Evolutionary conservation across 768 basidiomycete genomes (phyloP).

Genomic region (Leccinum disarticulatum): DNA sequence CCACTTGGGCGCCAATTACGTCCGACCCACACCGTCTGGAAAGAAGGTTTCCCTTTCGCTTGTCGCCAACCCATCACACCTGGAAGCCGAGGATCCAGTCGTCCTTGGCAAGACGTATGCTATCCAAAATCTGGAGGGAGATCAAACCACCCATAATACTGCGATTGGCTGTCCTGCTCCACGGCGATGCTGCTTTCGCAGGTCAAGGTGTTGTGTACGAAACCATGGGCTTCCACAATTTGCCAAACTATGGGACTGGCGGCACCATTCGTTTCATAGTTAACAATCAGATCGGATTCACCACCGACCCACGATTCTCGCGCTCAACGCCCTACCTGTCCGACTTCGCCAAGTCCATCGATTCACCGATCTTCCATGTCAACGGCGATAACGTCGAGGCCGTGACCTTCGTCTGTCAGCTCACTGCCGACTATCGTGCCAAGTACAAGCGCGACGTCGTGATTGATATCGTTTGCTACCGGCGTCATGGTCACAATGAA

Average conservation of each 20-base stretch:
- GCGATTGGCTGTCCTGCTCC: slow-evolving; percentile 93
- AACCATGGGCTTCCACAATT: slow-evolving; percentile 96
- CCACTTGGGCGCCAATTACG: slow-evolving; percentile 98
- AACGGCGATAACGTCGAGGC: slow-evolving; percentile 99
- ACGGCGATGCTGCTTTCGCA: slow-evolving; percentile 98
- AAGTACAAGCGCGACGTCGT: slow-evolving; percentile 99
- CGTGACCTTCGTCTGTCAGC: slow-evolving; percentile 96
- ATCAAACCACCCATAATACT: slow-evolving; percentile 73
- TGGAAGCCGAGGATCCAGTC: slow-evolving; percentile 96
- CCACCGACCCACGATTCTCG: slow-evolving; percentile 95
- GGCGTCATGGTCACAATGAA: slow-evolving; percentile 99
- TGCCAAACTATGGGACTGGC: slow-evolving; percentile 94
- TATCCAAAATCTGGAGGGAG: slow-evolving; percentile 91
- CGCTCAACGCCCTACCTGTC: slow-evolving; percentile 98
- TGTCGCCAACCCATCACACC: slow-evolving; percentile 97
- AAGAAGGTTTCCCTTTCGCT: slow-evolving; percentile 97
- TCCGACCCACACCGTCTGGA: slow-evolving; percentile 95
- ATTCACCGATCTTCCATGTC: slow-evolving; percentile 98
- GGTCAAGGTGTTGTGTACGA: slow-evolving; percentile 99
- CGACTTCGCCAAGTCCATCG: slow-evolving; percentile 97
- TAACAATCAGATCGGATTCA: slow-evolving; percentile 99
- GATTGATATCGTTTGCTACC: slow-evolving; percentile 97
- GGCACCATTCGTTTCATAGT: slow-evolving; percentile 98
- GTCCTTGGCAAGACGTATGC: slow-evolving; percentile 99
- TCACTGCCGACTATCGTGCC: slow-evolving; percentile 96